Conservation (phyloP, 192 early-diverging fungal genomes). For the Lobosporangium transversale region DNA sequence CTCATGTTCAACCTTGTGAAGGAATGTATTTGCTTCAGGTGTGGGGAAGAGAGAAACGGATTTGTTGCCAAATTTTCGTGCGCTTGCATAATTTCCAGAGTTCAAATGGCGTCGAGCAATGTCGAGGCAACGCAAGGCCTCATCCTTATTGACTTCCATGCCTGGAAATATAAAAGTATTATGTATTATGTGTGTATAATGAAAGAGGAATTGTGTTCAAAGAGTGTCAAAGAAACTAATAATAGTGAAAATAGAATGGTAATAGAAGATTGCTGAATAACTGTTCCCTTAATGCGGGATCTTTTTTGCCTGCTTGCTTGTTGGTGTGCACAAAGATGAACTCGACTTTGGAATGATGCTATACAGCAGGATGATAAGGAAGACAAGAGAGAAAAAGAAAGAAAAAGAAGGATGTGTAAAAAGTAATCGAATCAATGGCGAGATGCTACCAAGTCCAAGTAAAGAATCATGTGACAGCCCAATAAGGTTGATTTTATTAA, state of each 20-base stretch:
- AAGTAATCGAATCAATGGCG: not conserved
- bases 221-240: too few relatives aligned
- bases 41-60: slow-evolving; percentile 85
- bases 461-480: not conserved
- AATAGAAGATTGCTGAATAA: too few relatives aligned
- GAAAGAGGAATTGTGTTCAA: too few relatives aligned
- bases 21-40: slow-evolving; percentile 62
- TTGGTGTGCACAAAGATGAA: too few relatives aligned
- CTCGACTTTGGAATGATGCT: too few relatives aligned
- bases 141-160: slow-evolving; percentile 91
- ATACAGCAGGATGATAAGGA: too few relatives aligned
- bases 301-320: too few relatives aligned
- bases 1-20: slow-evolving; percentile 59
- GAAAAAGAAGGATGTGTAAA: not conserved
- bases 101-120: slow-evolving; percentile 79
- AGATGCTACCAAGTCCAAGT: not conserved
- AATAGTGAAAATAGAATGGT: too few relatives aligned
- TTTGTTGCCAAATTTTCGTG: slow-evolving; percentile 85
- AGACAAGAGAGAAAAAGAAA: not conserved
- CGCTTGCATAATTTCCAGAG: slow-evolving; percentile 74
- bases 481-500: too few relatives aligned
- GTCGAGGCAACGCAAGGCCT: slow-evolving; percentile 79
- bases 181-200: too few relatives aligned
- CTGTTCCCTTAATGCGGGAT: too few relatives aligned
- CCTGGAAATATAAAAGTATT: too few relatives aligned